Base-by-base conservation (phyloP, 1,139 yeast genomes). In the Sugiyamaella xylanicola region DNA sequence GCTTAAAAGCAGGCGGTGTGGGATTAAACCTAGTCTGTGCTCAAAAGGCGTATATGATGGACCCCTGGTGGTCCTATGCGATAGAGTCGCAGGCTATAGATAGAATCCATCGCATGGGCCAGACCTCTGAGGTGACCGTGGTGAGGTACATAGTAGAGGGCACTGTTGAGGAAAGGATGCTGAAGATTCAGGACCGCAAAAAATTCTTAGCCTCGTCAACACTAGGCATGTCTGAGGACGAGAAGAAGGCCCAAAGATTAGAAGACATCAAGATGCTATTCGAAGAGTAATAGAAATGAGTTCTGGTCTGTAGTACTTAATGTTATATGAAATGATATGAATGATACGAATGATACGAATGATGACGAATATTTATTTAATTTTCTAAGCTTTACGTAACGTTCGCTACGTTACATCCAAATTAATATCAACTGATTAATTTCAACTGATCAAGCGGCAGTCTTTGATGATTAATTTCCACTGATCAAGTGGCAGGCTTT, bases 1-100 rank as follows among this genome's bases (percentile, higher is more conserved):
- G 96, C 1, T 74, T 92, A 59, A 92, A 90, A 69, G 96, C 98
- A 0, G 98, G 99, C 16, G 98, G 98, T 3, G 97, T 92, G 7
- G 99, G 99, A 0, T 77, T 93, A 61, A 93, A 93, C 67, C 74
- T 93, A 59, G 92, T 96, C 0, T 83, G 86, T 48, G 97, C 98
- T 0, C 86, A 89, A 0, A 79, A 83, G 45, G 98, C 96, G 7
- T 91, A 85, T 65, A 79, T 93, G 82, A 87, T 93, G 92, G 98
- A 93, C 66, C 98, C 98, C 0, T 93, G 97, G 95, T 93, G 98
- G 98, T 87, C 95, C 22, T 96, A 90, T 45, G 90, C 96, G 56
- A 84, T 89, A 43, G 98, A 93, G 67, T 90, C 89, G 45, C 98
- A 93, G 71, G 98, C 98, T 0, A 90, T 93, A 62, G 98, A 93